phyloP scores from a whole-genome alignment of 371 early-diverging fungal genomes.

The Rhizopus stolonifer region DNA sequence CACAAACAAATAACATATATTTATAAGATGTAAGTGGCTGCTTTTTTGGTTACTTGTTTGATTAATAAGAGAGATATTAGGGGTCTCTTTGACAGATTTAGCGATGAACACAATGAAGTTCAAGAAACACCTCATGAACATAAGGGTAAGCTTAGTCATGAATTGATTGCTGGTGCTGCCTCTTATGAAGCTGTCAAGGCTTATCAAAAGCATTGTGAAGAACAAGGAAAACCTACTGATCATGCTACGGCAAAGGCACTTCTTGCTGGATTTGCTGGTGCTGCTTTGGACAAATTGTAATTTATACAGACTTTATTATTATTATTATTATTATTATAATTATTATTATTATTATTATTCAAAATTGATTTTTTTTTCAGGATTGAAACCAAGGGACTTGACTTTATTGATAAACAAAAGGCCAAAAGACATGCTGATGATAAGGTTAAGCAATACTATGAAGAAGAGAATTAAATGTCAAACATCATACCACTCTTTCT shows the following conservation, averaged over 20 bases:
- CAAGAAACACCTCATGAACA: conserved; percentile 23
- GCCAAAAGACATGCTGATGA: conserved; percentile 46
- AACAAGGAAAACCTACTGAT: conserved; percentile 41
- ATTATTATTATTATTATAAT: too few relatives aligned
- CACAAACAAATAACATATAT: too few relatives aligned
- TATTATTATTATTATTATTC: too few relatives aligned
- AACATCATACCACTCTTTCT: too few relatives aligned
- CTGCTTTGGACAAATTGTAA: conserved; percentile 50
- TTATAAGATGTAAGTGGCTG: too few relatives aligned
- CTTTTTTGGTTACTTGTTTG: too few relatives aligned
- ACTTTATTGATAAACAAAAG: conserved; percentile 43
- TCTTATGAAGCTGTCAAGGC: conserved; percentile 48
- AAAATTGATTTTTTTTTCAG: too few relatives aligned
- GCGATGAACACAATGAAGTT: conserved; percentile 28
- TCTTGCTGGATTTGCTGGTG: conserved; percentile 54
- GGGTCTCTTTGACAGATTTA: conserved; percentile 42
- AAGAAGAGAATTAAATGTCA: conserved; percentile 14
- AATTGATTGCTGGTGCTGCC: conserved; percentile 55
- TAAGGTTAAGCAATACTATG: conserved; percentile 30
- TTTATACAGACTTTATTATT: too few relatives aligned
- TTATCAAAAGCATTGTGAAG: conserved; percentile 47
- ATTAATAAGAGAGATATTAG: conserved; percentile 6
- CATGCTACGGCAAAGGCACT: conserved; percentile 52
- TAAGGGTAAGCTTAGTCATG: conserved; percentile 49
- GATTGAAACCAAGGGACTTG: conserved; percentile 55